Percentiles rank a stretch among this genome's conserved stretches.
Evolutionary conservation across 2,329 filamentous ascomycete genomes (phyloP).

Genomic region (Verticillium nubilum): DNA sequence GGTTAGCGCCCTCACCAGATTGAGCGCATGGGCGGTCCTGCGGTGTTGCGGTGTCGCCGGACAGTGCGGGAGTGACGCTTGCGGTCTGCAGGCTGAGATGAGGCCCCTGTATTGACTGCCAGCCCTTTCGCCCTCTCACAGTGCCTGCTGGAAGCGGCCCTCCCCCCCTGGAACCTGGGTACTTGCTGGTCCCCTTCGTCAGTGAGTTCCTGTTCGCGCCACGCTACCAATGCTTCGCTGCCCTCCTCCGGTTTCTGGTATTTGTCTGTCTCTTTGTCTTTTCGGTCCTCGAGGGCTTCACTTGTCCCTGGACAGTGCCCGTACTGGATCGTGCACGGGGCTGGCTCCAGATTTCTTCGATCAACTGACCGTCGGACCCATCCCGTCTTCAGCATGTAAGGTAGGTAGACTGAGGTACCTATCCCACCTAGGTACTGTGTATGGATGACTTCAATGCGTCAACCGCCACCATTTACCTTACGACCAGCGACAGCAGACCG

Average conservation of each 20-base stretch:
- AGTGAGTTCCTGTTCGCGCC: neutral
- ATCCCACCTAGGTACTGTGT: neutral
- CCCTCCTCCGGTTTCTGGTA: neutral
- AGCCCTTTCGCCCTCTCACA: neutral
- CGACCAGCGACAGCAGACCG: neutral
- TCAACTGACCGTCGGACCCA: neutral
- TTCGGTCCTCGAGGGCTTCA: neutral
- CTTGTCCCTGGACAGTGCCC: neutral
- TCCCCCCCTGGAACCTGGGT: neutral
- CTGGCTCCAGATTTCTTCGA: neutral
- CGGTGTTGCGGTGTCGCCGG: constrained; percentile 5
- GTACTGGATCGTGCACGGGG: neutral
- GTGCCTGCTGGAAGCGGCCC: neutral
- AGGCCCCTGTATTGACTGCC: neutral
- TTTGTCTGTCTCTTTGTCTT: neutral
- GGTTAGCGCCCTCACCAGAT: constrained; percentile 11
- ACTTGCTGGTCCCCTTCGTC: neutral
- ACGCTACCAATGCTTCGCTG: neutral
- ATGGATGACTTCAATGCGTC: neutral
- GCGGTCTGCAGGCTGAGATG: neutral
- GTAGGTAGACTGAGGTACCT: too few relatives aligned
- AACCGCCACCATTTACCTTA: too few relatives aligned
- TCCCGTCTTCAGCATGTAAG: neutral
- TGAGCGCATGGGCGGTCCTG: constrained; percentile 13
- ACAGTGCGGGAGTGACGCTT: constrained; percentile 3